Percentiles rank a stretch among this genome's conserved stretches.
Evolutionary conservation across 2,329 filamentous ascomycete genomes (phyloP).

Genomic region (Talaromyces atroroseus): DNA sequence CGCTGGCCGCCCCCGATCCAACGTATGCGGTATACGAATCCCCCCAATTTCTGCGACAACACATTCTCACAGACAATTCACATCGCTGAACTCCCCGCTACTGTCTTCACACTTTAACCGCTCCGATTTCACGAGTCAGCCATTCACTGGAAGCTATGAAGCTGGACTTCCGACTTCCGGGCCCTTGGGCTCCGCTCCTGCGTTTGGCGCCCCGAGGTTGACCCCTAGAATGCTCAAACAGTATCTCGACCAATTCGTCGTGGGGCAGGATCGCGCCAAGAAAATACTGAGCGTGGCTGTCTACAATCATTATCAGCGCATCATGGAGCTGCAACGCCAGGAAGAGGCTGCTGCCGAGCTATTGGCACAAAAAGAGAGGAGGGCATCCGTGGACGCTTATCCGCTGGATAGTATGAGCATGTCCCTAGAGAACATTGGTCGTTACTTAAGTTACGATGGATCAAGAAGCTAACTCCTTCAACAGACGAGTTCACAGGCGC

Average conservation of each 20-base stretch:
- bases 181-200: constrained; percentile 56
- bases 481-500: constrained; percentile 60
- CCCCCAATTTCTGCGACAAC: constrained; percentile 18
- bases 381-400: constrained; percentile 64
- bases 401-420: constrained; percentile 65
- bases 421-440: background rate
- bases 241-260: constrained; percentile 90
- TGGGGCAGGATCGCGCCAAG: constrained; percentile 88
- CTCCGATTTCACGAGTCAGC: constrained; percentile 59
- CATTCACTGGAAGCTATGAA: constrained; percentile 60
- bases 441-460: background rate
- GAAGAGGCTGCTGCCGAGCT: constrained; percentile 74
- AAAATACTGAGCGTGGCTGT: constrained; percentile 89
- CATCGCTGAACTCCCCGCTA: constrained; percentile 22
- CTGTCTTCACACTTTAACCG: constrained; percentile 50
- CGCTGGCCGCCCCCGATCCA: constrained; percentile 15
- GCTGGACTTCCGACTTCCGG: constrained; percentile 56
- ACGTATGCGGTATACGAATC: constrained; percentile 14
- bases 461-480: constrained; percentile 4
- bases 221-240: constrained; percentile 70
- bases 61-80: constrained; percentile 8
- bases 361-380: constrained; percentile 64
- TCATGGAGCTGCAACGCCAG: constrained; percentile 68
- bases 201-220: constrained; percentile 53
- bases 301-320: constrained; percentile 92